These are phyloP conservation scores for Mortierella sp. DNA, from an alignment of 371 early-diverging fungal genomes.

Conservation along the genomic window DNA sequence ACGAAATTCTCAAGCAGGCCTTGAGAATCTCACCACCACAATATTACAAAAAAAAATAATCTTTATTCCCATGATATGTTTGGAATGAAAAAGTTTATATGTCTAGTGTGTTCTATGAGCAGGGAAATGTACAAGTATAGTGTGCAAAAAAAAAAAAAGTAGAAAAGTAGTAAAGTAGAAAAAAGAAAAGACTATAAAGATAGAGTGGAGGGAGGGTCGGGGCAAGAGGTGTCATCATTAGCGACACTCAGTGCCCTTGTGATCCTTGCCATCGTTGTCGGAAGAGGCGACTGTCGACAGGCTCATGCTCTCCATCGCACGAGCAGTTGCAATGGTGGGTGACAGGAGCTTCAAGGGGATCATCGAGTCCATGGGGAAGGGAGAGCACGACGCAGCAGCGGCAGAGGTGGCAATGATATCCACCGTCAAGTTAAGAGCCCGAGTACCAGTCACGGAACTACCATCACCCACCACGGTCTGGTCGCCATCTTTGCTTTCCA, in stretches of 20 bases:
- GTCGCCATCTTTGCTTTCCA: neutral
- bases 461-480: neutral
- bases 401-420: neutral
- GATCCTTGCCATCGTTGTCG: neutral
- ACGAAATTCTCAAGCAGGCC: constrained; percentile 16
- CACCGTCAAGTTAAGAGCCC: neutral
- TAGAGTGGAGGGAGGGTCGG: too few species aligned
- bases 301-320: neutral
- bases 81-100: too few species aligned
- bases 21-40: neutral
- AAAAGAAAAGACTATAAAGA: too few species aligned
- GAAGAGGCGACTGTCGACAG: neutral
- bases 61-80: too few species aligned
- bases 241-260: neutral
- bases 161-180: too few species aligned
- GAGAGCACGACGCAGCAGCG: neutral
- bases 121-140: too few species aligned
- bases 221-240: too few species aligned
- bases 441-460: neutral
- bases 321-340: neutral
- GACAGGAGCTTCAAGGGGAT: neutral
- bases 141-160: too few species aligned
- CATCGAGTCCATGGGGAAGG: neutral
- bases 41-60: neutral
- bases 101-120: neutral